These are phyloP conservation scores for Agarophyton chilense DNA, from an alignment of 23 red algal genomes.

Conservation along the genomic window DNA sequence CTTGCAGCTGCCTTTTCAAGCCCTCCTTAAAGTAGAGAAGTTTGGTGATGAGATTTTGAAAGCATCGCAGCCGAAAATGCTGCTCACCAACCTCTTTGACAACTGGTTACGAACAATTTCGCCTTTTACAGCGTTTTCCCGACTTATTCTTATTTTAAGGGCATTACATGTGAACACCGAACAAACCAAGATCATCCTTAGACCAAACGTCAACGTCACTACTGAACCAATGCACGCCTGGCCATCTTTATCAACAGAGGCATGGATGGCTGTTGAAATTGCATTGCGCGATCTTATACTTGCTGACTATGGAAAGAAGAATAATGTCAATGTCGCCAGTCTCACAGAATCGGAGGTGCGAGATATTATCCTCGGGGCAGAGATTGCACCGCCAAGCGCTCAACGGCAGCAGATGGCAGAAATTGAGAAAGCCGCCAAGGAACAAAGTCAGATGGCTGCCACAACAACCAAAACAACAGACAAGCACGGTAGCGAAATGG, in stretches of 20 bases:
- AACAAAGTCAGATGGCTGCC: slow-evolving; percentile 94
- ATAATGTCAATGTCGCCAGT: slow-evolving; percentile 95
- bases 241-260: slow-evolving; percentile 81
- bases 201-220: slow-evolving; percentile 75
- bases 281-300: slow-evolving; percentile 89
- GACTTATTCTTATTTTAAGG: slow-evolving; percentile 86
- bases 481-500: slow-evolving; percentile 82
- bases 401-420: slow-evolving; percentile 96
- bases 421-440: slow-evolving; percentile 87
- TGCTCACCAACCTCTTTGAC: slow-evolving; percentile 91
- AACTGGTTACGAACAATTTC: slow-evolving; percentile 90
- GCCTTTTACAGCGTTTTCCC: slow-evolving; percentile 91
- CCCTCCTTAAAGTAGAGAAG: slow-evolving; percentile 84
- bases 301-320: slow-evolving; percentile 97
- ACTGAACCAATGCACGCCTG: slow-evolving; percentile 89
- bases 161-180: slow-evolving; percentile 87
- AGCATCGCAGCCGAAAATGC: slow-evolving; percentile 87
- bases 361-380: slow-evolving; percentile 95
- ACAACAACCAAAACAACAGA: slow-evolving; percentile 78
- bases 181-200: slow-evolving; percentile 76
- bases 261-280: slow-evolving; percentile 90
- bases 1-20: slow-evolving; percentile 91
- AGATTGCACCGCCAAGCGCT: slow-evolving; percentile 84
- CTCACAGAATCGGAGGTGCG: slow-evolving; percentile 91
- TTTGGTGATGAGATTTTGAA: slow-evolving; percentile 87